Base-by-base conservation (phyloP, 768 basidiomycete genomes). In the Hygrophorus russula region DNA sequence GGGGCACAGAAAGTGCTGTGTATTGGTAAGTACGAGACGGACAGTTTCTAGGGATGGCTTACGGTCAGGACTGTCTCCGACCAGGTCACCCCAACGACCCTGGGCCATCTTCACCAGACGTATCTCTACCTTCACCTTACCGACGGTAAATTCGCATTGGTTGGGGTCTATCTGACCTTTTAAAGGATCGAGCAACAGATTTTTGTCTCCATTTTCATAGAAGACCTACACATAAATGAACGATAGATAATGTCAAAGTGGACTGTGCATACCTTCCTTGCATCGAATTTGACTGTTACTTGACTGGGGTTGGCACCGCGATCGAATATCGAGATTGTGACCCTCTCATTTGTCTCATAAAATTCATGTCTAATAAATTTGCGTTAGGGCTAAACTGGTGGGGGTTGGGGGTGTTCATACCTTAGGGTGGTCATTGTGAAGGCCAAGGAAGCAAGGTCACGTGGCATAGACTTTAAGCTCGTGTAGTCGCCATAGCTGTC, bases 121-220 rank as follows among this genome's bases (percentile, higher is more conserved):
- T 42, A 97, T 60, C 61, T 99, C 94, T 43, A 97, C 72, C 61
- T 97, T 97, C 53, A 91, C 80, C 56, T 81, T 84, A 15, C 88
- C 77, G 13, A 93, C 78, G 9, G 76, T 76, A 57, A 66, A 83
- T 18, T 70, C 68, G 51, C 78, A 76, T 45, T 68, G 64, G 24
- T 67, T 66, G 4, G 81, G 63, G 56, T 82, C 74, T 54, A 97
- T 88, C 57, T 80, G 77, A 33, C 84, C 86, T 54, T 82, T 83
- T 11, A 97, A 68, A 7, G 92, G 93, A 44, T 85, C 77, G 11
- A 97, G 65, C 4, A 67, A 64, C 34, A 93, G 69, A n/a, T 58
- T 56, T 51, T 80, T 82, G 36, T 85, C 83, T 50, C 79, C 84
- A 50, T 87, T 63, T 39, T 66, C 63, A 53, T 87, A 89, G 3